Evolutionary conservation across 352 stramenopile genomes (phyloP).

Genomic region (Pelagophyceae sp.): DNA sequence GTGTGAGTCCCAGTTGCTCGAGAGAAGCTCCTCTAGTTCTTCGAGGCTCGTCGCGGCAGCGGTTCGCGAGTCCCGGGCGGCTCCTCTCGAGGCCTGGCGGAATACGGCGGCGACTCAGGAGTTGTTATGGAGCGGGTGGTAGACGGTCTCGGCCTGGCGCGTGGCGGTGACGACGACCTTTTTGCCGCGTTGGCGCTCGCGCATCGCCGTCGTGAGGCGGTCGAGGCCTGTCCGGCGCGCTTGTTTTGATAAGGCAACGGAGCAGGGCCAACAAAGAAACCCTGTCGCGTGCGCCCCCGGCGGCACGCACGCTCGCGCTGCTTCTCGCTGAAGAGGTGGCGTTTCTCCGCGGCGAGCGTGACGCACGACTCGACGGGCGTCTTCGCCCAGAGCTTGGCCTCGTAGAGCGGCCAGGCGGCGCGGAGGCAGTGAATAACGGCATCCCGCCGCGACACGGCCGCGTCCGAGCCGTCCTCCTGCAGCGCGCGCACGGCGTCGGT

Average conservation of each 20-base stretch:
- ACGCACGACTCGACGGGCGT: slow-evolving; percentile 7
- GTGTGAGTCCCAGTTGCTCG: too few species aligned
- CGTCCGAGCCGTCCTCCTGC: not conserved
- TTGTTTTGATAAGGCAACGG: too few species aligned
- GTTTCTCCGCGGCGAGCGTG: not conserved
- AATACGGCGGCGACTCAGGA: too few species aligned
- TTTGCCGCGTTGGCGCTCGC: not conserved
- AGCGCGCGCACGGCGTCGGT: not conserved
- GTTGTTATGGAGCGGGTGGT: slow-evolving; percentile 12
- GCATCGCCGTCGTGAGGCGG: slow-evolving; percentile 3
- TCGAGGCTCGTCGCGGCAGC: too few species aligned
- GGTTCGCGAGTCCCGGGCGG: too few species aligned
- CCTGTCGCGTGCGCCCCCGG: too few species aligned
- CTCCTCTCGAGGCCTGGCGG: too few species aligned
- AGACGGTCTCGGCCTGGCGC: not conserved
- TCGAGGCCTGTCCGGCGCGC: too few species aligned
- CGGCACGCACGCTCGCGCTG: not conserved
- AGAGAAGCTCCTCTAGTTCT: too few species aligned
- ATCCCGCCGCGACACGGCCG: not conserved
- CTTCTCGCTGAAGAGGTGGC: not conserved
- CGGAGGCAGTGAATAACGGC: slow-evolving; percentile 16
- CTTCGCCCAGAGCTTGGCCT: slow-evolving; percentile 9
- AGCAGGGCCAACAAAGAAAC: too few species aligned
- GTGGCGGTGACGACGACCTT: not conserved
- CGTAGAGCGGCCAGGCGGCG: not conserved